Percentiles rank a stretch among this genome's conserved stretches.
Conservation (phyloP, 768 basidiomycete genomes). For the Hygrocybe punicea region DNA sequence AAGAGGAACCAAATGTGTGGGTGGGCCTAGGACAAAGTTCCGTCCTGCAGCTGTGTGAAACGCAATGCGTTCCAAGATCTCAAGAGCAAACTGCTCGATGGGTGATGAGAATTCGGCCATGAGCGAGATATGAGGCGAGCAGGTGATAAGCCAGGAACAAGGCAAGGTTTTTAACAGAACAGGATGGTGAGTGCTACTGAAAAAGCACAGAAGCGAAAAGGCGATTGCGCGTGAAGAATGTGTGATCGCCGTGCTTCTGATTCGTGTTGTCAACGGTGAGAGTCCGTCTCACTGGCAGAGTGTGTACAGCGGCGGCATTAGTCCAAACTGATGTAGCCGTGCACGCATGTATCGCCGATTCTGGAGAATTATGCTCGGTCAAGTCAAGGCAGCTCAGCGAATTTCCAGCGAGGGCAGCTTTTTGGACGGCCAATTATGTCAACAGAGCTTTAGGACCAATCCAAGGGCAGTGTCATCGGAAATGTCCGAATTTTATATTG, state of each 20-base stretch:
- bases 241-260: conserved; percentile 31
- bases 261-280: background rate
- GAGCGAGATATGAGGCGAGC: conserved; percentile 1
- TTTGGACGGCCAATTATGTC: too few species aligned
- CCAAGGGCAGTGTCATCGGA: too few species aligned
- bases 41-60: conserved; percentile 34
- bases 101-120: conserved; percentile 14
- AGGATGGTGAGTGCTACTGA: background rate
- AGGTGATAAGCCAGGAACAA: background rate
- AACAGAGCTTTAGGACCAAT: too few species aligned
- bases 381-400: too few species aligned
- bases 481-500: too few species aligned
- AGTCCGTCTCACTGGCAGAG: background rate
- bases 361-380: too few species aligned
- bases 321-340: too few species aligned
- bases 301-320: background rate
- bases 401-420: too few species aligned
- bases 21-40: conserved; percentile 44
- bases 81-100: conserved; percentile 21
- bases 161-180: background rate
- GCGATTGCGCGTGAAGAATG: too few species aligned
- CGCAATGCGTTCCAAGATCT: conserved; percentile 43
- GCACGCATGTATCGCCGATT: too few species aligned
- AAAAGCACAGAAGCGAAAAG: conserved; percentile 12
- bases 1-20: conserved; percentile 36